These are phyloP conservation scores for Novymonas esmeraldas DNA, from an alignment of 208 protist species.

Conservation along the genomic window DNA sequence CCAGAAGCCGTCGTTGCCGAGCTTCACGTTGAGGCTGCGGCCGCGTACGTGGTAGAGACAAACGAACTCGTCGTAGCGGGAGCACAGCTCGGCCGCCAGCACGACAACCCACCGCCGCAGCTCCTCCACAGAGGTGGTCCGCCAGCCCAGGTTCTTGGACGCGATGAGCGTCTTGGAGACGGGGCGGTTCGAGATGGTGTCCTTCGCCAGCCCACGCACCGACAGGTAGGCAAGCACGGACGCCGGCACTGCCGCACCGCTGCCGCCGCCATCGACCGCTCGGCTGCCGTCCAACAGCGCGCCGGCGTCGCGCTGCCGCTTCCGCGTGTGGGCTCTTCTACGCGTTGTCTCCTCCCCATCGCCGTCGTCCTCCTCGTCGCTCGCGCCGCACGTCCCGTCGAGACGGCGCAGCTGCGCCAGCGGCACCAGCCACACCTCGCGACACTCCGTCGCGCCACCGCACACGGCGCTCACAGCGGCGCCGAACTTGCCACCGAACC, in stretches of 20 bases:
- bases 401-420: constrained; percentile 23
- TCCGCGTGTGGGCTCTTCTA: too few species aligned
- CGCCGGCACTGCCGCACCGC: too few species aligned
- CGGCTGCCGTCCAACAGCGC: not conserved
- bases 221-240: constrained; percentile 49
- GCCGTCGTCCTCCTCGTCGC: constrained; percentile 20
- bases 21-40: constrained; percentile 59
- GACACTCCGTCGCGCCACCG: constrained; percentile 41
- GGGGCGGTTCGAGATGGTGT: constrained; percentile 43
- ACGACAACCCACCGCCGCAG: constrained; percentile 64
- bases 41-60: constrained; percentile 34
- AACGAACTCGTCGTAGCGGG: constrained; percentile 54
- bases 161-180: constrained; percentile 64
- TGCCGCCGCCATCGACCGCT: too few species aligned
- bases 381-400: constrained; percentile 2
- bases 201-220: constrained; percentile 48
- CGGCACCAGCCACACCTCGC: constrained; percentile 64
- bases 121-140: constrained; percentile 25
- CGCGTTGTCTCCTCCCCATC: constrained; percentile 16
- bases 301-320: not conserved
- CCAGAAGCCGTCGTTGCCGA: constrained; percentile 48
- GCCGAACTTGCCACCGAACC: constrained; percentile 88
- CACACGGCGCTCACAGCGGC: constrained; percentile 52
- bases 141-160: constrained; percentile 60
- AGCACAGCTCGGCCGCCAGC: constrained; percentile 57